These are phyloP conservation scores for Moricandia arvensis DNA, from an alignment of 345 rosid species.

Conservation along the genomic window DNA sequence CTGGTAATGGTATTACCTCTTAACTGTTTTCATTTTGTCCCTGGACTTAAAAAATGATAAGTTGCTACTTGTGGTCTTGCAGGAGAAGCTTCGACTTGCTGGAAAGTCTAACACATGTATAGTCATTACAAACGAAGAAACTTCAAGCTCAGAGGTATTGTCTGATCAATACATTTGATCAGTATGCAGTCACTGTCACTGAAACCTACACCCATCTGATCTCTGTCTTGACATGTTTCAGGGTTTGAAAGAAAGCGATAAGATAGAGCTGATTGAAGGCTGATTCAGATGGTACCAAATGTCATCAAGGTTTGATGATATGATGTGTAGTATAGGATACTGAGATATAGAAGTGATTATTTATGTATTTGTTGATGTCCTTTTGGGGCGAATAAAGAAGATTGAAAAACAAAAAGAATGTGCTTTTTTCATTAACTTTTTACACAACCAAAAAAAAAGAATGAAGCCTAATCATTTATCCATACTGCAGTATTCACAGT, in stretches of 20 bases:
- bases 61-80: slow-evolving; percentile 33
- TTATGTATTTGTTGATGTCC: slow-evolving; percentile 2
- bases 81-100: slow-evolving; percentile 69
- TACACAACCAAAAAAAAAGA: not conserved
- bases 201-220: not conserved
- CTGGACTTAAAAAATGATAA: not conserved
- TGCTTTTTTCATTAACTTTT: not conserved
- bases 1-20: not conserved
- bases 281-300: slow-evolving; percentile 15
- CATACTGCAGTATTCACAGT: slow-evolving; percentile 24
- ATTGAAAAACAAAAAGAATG: slow-evolving; percentile 16
- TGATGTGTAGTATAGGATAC: slow-evolving; percentile 13
- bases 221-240: slow-evolving; percentile 20
- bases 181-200: not conserved
- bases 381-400: slow-evolving; percentile 14
- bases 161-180: not conserved
- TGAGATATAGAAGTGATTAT: slow-evolving; percentile 12
- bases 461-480: slow-evolving; percentile 10
- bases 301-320: slow-evolving; percentile 20
- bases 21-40: not conserved
- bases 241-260: slow-evolving; percentile 28
- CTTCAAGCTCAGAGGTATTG: slow-evolving; percentile 50
- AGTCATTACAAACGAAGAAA: slow-evolving; percentile 44
- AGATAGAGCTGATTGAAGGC: slow-evolving; percentile 29
- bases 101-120: slow-evolving; percentile 47